phyloP scores from a whole-genome alignment of 73 alveolate genomes.

The Tetrahymena elliotti region DNA sequence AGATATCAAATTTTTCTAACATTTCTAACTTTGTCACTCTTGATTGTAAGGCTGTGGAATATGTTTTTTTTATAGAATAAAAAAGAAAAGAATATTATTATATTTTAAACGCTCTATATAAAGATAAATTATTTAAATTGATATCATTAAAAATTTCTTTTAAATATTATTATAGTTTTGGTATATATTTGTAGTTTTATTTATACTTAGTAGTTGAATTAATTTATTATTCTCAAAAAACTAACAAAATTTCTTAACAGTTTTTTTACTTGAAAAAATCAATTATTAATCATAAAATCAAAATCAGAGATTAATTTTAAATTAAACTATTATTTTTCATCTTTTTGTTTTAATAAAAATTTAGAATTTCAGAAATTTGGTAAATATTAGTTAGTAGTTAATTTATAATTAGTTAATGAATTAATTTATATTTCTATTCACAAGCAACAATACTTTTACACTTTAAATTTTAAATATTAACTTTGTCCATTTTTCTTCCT shows the following conservation, averaged over 20 bases:
- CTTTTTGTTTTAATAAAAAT: too few species aligned
- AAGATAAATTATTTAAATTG: neutral
- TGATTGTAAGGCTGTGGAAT: neutral
- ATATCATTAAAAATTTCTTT: neutral
- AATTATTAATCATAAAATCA: too few species aligned
- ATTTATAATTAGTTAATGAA: too few species aligned
- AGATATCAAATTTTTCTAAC: neutral
- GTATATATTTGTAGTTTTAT: neutral
- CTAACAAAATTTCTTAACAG: neutral
- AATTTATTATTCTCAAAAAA: neutral
- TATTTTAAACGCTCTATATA: neutral
- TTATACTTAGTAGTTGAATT: neutral
- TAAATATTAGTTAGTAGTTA: too few species aligned
- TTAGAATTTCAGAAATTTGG: too few species aligned
- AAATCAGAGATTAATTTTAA: too few species aligned
- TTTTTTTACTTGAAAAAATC: too few species aligned
- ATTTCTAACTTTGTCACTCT: neutral
- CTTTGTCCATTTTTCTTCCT: too few species aligned
- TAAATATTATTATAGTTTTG: neutral
- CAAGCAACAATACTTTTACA: too few species aligned
- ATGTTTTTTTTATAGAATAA: neutral
- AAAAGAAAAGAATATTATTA: neutral
- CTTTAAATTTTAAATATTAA: too few species aligned
- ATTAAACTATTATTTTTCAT: too few species aligned
- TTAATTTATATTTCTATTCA: too few species aligned